A percentile compares a stretch with the other conserved stretches of the same genome.
These are phyloP conservation scores for Coemansia sp. DNA, from an alignment of 371 early-diverging fungal genomes.

Conservation along the genomic window DNA sequence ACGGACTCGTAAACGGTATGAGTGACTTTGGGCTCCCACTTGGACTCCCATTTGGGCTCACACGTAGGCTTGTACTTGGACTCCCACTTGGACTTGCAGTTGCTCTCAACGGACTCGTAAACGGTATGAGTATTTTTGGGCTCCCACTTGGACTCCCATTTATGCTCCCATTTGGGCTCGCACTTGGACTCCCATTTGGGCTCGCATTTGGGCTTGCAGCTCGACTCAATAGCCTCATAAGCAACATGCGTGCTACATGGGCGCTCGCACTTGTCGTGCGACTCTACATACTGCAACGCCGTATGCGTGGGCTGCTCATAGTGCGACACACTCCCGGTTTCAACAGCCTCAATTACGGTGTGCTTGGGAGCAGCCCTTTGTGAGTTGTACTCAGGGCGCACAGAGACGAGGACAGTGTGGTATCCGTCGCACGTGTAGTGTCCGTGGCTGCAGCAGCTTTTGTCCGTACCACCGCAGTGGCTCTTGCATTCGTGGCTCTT, in stretches of 20 bases:
- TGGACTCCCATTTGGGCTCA: constrained; percentile 6
- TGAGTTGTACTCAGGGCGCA: constrained; percentile 4
- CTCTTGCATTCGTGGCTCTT: constrained; percentile 3
- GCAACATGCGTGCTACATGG: constrained; percentile 16
- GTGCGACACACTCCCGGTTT: constrained; percentile 1
- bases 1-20: constrained; percentile 25
- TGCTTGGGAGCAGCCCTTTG: not conserved
- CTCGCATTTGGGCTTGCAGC: constrained; percentile 1
- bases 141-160: too few species aligned
- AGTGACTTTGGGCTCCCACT: constrained; percentile 12
- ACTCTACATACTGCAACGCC: constrained; percentile 18
- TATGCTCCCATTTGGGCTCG: not conserved
- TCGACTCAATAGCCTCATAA: constrained; percentile 21
- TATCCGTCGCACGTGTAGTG: constrained; percentile 31
- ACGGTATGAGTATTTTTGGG: too few species aligned
- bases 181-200: constrained; percentile 6
- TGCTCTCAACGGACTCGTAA: too few species aligned
- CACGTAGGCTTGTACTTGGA: constrained; percentile 12
- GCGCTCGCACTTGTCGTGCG: constrained; percentile 6
- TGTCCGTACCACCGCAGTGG: constrained; percentile 11
- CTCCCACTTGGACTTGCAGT: constrained; percentile 8
- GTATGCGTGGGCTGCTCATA: constrained; percentile 18
- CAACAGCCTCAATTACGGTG: constrained; percentile 16
- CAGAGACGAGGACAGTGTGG: constrained; percentile 35
- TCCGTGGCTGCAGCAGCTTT: constrained; percentile 12